Evolutionary conservation across 2,329 filamentous ascomycete genomes (phyloP).

Genomic region (Stemphylium lycopersici): DNA sequence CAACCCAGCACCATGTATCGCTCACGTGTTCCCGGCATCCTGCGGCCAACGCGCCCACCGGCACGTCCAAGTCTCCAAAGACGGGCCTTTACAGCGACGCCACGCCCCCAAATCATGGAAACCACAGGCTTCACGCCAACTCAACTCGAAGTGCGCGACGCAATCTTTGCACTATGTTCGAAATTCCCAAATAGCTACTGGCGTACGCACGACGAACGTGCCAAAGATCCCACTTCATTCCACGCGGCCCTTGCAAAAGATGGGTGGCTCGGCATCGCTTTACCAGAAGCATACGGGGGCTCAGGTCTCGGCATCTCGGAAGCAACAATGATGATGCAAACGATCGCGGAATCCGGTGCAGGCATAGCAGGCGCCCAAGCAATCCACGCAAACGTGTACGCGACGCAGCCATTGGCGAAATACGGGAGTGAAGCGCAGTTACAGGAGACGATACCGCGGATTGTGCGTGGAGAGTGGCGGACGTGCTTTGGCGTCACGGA

Average conservation of each 20-base stretch:
- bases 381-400: conserved; percentile 71
- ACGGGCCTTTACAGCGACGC: conserved; percentile 40
- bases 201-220: conserved; percentile 73
- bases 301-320: conserved; percentile 79
- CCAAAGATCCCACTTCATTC: conserved; percentile 75
- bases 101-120: conserved; percentile 66
- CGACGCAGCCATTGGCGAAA: conserved; percentile 74
- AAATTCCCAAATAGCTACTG: conserved; percentile 76
- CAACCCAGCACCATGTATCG: background rate
- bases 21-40: no score
- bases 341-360: conserved; percentile 77
- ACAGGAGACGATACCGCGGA: conserved; percentile 67
- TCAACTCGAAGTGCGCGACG: conserved; percentile 74
- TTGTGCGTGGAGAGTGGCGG: conserved; percentile 73
- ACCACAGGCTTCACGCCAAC: conserved; percentile 73
- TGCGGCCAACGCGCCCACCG: background rate
- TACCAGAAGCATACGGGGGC: conserved; percentile 76
- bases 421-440: conserved; percentile 73
- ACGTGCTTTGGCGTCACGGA: conserved; percentile 87
- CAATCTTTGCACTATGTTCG: conserved; percentile 70
- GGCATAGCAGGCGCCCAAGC: conserved; percentile 73
- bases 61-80: background rate
- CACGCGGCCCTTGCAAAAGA: conserved; percentile 75
- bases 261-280: conserved; percentile 81
- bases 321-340: conserved; percentile 87